Evolutionary conservation across 768 basidiomycete genomes (phyloP).

Genomic region (Baorangia bicolor): DNA sequence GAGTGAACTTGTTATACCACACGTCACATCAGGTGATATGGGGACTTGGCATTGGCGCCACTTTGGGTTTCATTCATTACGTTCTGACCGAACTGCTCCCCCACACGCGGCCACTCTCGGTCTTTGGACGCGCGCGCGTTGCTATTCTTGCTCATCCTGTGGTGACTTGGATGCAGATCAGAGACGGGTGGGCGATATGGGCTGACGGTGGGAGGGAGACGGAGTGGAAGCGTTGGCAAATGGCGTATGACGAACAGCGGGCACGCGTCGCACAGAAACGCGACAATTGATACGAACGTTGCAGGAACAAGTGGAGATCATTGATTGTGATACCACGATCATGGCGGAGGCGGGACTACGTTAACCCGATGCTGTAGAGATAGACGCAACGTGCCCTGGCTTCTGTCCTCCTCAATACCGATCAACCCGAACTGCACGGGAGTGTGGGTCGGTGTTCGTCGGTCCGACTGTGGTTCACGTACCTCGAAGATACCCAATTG

Average conservation of each 20-base stretch:
- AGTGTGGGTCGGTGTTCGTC: no score
- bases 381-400: not conserved
- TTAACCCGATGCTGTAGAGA: conserved; percentile 16
- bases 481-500: not conserved
- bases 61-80: conserved; percentile 56
- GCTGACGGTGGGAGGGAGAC: conserved; percentile 70
- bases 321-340: conserved; percentile 34
- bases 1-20: conserved; percentile 74
- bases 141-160: conserved; percentile 56
- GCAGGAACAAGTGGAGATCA: not conserved
- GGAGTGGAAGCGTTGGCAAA: conserved; percentile 70
- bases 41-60: conserved; percentile 66
- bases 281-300: conserved; percentile 1
- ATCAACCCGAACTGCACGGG: no score
- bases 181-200: conserved; percentile 85
- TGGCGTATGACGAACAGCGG: conserved; percentile 48
- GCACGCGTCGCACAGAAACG: conserved; percentile 20
- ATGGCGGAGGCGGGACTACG: conserved; percentile 48
- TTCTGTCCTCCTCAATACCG: no score
- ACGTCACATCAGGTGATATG: conserved; percentile 69
- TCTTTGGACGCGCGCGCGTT: conserved; percentile 48
- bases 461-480: not conserved
- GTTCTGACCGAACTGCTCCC: conserved; percentile 59
- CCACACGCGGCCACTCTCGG: conserved; percentile 46
- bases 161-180: conserved; percentile 62